Percentiles rank a stretch among this genome's conserved stretches.
These are phyloP conservation scores for Corylus heterophylla DNA, from an alignment of 306 rosid genomes.

Conservation along the genomic window DNA sequence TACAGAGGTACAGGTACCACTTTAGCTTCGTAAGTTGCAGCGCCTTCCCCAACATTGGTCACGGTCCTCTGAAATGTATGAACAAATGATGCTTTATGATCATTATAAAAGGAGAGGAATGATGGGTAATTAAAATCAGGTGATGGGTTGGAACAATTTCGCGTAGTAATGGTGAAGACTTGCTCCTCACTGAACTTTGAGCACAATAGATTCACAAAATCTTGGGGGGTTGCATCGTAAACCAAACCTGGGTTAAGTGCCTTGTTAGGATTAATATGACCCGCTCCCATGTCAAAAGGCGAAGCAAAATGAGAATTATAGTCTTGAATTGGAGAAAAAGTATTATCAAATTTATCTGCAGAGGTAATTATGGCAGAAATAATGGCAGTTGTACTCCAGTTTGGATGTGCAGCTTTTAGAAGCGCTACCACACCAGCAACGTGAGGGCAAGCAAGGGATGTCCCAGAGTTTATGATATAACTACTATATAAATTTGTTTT, in stretches of 20 bases:
- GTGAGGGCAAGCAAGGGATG: neutral
- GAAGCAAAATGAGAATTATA: neutral
- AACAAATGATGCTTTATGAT: too few relatives aligned
- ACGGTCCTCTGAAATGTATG: too few relatives aligned
- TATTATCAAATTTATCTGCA: neutral
- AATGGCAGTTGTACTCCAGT: neutral
- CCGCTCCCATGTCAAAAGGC: neutral
- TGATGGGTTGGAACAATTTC: neutral
- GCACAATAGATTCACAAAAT: neutral
- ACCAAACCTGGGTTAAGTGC: slow-evolving; percentile 1
- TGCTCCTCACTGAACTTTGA: neutral
- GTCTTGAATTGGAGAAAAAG: neutral
- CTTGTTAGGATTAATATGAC: neutral
- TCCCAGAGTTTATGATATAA: neutral
- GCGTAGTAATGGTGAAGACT: neutral
- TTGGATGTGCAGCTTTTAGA: neutral
- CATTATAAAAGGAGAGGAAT: too few relatives aligned
- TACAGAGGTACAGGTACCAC: too few relatives aligned
- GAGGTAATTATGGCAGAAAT: neutral
- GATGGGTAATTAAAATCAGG: too few relatives aligned
- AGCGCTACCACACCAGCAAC: neutral
- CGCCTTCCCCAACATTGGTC: too few relatives aligned
- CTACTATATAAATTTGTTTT: neutral
- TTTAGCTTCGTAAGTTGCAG: too few relatives aligned
- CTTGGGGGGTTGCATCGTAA: slow-evolving; percentile 4